Percentiles rank a stretch among this genome's conserved stretches.
These are phyloP conservation scores for Escallonia herrerae DNA, from an alignment of 129 eudicot genomes.

Conservation along the genomic window DNA sequence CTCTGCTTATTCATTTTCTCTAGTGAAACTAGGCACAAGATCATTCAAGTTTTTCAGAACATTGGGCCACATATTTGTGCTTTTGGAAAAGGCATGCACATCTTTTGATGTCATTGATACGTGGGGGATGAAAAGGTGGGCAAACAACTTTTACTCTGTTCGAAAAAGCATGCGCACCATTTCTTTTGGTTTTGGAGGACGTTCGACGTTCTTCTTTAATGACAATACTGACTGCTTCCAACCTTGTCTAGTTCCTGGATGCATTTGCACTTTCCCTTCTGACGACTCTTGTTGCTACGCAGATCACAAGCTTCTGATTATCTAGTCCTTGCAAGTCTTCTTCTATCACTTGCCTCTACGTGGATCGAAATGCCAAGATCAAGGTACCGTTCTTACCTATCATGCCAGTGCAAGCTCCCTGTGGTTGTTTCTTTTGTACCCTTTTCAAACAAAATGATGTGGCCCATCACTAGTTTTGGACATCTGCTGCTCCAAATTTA, in stretches of 20 bases:
- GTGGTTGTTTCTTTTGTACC: neutral
- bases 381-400: conserved; percentile 5
- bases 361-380: conserved; percentile 17
- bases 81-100: neutral
- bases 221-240: too few species aligned
- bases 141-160: conserved; percentile 5
- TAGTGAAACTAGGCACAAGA: too few species aligned
- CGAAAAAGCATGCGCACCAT: conserved; percentile 3
- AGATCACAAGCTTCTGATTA: neutral
- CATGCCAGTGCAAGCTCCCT: neutral
- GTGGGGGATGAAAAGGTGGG: neutral
- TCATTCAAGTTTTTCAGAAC: too few species aligned
- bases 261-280: neutral
- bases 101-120: neutral
- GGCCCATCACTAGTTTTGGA: too few species aligned
- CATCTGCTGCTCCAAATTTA: too few species aligned
- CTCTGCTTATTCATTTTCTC: too few species aligned
- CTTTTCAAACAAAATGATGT: too few species aligned
- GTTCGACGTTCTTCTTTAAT: neutral
- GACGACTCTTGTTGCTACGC: neutral
- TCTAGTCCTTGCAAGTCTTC: neutral
- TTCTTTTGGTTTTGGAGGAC: neutral
- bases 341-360: neutral
- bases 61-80: too few species aligned
- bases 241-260: too few species aligned